Conservation (phyloP, 345 rosid species). For the Populus nigra region DNA sequence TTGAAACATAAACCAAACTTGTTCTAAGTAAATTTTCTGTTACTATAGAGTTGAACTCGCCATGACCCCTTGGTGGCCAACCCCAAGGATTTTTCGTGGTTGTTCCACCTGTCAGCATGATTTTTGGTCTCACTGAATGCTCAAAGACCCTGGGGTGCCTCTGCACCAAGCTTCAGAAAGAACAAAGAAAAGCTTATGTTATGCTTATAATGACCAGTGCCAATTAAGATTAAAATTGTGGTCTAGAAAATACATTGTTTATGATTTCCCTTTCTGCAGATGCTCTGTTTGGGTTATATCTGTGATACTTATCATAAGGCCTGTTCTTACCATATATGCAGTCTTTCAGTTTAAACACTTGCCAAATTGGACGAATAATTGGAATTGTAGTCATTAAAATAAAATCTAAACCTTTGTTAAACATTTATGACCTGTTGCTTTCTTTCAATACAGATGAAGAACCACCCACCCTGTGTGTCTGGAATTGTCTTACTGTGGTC, state of each 20-base stretch:
- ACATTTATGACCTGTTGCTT: neutral
- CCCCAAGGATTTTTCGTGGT: neutral
- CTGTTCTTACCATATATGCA: neutral
- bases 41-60: slow-evolving; percentile 1
- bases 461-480: neutral
- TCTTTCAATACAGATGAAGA: neutral
- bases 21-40: neutral
- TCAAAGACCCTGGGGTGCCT: neutral
- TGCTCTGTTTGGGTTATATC: neutral
- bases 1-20: neutral
- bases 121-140: neutral
- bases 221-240: neutral
- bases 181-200: neutral
- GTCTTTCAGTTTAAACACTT: neutral
- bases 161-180: neutral
- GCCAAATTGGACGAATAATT: slow-evolving; percentile 2
- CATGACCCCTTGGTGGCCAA: neutral
- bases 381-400: slow-evolving; percentile 10
- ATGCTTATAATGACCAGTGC: slow-evolving; percentile 3
- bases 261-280: neutral
- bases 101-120: neutral
- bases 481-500: neutral
- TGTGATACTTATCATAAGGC: neutral
- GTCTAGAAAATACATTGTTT: neutral
- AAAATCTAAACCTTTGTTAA: neutral